These are phyloP conservation scores for Herpetomonas samuelpessoai DNA, from an alignment of 208 protist species.

Conservation along the genomic window DNA sequence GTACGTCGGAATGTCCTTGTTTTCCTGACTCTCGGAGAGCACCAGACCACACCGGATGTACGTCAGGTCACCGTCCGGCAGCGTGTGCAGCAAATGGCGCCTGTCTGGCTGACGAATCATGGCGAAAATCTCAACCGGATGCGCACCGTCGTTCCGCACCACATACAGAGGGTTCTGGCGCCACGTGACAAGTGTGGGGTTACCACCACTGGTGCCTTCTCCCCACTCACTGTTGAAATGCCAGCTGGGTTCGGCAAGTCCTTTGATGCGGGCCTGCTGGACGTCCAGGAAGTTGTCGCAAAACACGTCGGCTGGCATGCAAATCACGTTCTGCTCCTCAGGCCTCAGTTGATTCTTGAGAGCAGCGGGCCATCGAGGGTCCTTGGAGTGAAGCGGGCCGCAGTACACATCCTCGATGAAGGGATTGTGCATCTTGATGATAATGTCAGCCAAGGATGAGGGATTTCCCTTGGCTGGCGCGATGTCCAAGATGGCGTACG, in stretches of 20 bases:
- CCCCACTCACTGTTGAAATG: conserved; percentile 50
- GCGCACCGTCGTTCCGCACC: conserved; percentile 25
- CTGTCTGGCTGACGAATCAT: conserved; percentile 77
- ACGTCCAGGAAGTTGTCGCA: conserved; percentile 37
- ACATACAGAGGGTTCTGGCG: conserved; percentile 57
- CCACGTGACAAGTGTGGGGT: conserved; percentile 50
- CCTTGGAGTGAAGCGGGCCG: conserved; percentile 49
- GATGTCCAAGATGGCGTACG: conserved; percentile 59
- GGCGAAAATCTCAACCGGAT: conserved; percentile 42
- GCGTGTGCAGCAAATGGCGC: conserved; percentile 59
- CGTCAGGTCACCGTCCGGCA: conserved; percentile 41
- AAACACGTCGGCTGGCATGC: conserved; percentile 55
- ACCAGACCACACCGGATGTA: conserved; percentile 67
- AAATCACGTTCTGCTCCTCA: conserved; percentile 36
- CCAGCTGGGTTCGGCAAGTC: conserved; percentile 21
- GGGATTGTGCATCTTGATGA: conserved; percentile 63
- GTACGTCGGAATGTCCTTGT: conserved; percentile 50
- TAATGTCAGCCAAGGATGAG: conserved; percentile 29
- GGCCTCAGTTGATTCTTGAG: conserved; percentile 18
- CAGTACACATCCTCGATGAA: conserved; percentile 40
- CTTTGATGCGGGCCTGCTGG: conserved; percentile 34
- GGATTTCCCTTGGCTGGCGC: conserved; percentile 17
- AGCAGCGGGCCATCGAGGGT: conserved; percentile 36
- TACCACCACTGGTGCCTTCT: conserved; percentile 48
- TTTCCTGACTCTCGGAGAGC: conserved; percentile 41